Percentiles rank a stretch among this genome's conserved stretches.
Evolutionary conservation across 345 rosid species (phyloP).

Genomic region (Mangifera indica): DNA sequence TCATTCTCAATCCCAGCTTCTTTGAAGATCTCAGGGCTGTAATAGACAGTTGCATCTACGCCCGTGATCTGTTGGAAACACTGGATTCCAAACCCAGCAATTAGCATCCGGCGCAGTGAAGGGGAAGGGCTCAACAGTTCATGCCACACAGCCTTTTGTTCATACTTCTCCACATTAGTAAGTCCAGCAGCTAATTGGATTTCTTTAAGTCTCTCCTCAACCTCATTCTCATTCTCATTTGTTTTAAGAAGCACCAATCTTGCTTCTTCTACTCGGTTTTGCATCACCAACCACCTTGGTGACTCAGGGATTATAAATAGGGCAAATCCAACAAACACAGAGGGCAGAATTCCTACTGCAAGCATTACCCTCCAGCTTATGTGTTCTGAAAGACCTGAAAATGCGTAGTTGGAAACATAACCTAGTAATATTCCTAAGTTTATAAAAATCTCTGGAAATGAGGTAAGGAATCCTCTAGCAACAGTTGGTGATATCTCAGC

Average conservation of each 20-base stretch:
- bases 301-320: slow-evolving; percentile 87
- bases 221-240: slow-evolving; percentile 64
- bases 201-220: slow-evolving; percentile 74
- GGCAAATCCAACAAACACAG: slow-evolving; percentile 68
- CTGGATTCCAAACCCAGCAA: slow-evolving; percentile 80
- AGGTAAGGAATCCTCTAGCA: slow-evolving; percentile 71
- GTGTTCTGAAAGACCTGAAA: slow-evolving; percentile 65
- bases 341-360: slow-evolving; percentile 85
- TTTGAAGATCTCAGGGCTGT: slow-evolving; percentile 72
- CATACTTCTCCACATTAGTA: slow-evolving; percentile 33
- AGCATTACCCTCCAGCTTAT: slow-evolving; percentile 90
- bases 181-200: slow-evolving; percentile 67
- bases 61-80: slow-evolving; percentile 89
- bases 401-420: slow-evolving; percentile 82
- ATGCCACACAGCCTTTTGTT: slow-evolving; percentile 73
- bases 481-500: slow-evolving; percentile 79
- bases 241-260: slow-evolving; percentile 71
- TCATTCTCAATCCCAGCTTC: slow-evolving; percentile 60
- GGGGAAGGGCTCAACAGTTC: slow-evolving; percentile 77
- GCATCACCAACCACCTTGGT: slow-evolving; percentile 87
- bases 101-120: slow-evolving; percentile 57
- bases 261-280: slow-evolving; percentile 70
- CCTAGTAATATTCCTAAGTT: slow-evolving; percentile 86
- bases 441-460: slow-evolving; percentile 84
- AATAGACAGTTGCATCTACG: slow-evolving; percentile 76